Conservation (phyloP, 768 basidiomycete species). For the Pleurotus salmoneostramineus region DNA sequence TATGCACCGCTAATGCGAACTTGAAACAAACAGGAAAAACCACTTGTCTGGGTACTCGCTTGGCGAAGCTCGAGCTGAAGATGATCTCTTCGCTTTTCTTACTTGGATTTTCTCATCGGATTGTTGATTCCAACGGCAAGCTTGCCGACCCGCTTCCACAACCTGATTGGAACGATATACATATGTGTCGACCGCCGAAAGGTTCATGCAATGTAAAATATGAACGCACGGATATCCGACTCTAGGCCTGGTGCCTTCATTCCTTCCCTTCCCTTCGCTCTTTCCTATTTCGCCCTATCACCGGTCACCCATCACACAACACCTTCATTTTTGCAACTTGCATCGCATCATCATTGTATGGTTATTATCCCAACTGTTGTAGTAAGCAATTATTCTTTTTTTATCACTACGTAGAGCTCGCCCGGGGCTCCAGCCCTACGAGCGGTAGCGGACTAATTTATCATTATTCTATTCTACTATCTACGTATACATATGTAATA, state of each 20-base stretch:
- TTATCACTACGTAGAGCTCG: not conserved
- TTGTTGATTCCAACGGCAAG: conserved; percentile 52
- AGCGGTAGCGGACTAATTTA: not conserved
- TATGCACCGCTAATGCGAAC: not conserved
- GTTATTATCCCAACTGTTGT: not conserved
- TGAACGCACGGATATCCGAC: conserved; percentile 28
- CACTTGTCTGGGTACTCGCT: conserved; percentile 66
- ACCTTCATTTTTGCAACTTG: conserved; percentile 7
- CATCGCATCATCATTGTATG: not conserved
- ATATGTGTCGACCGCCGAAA: conserved; percentile 59
- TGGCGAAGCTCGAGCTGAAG: conserved; percentile 73
- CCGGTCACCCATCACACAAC: conserved; percentile 1
- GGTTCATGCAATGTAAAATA: conserved; percentile 55
- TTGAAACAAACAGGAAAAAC: conserved; percentile 51
- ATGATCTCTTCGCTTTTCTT: conserved; percentile 65
- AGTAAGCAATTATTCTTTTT: not conserved
- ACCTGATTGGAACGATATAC: conserved; percentile 79
- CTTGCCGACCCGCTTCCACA: conserved; percentile 40
- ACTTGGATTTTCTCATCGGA: conserved; percentile 54
- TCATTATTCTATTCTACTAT: conserved; percentile 1
- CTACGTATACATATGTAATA: not conserved
- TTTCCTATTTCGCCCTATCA: not conserved
- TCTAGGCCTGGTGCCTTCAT: conserved; percentile 21
- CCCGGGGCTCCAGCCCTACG: not conserved
- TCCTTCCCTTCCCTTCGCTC: not conserved